Evolutionary conservation across 1,284 basidiomycete species (phyloP), one percentile per base, ranked within the genome.

Genomic region (Rhodotorula mucilaginosa): DNA sequence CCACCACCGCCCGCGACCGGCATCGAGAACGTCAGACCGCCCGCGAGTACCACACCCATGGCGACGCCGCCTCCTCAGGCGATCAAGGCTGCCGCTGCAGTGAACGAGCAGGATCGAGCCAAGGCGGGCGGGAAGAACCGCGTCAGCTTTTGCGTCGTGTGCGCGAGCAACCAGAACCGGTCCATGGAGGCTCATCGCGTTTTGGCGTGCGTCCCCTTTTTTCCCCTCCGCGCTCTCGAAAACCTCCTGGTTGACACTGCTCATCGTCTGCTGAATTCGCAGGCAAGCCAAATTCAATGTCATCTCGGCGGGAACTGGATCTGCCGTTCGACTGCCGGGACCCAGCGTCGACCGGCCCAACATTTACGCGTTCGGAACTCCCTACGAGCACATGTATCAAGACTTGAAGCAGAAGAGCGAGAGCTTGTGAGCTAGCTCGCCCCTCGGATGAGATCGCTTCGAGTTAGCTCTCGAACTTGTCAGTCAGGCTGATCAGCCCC

Each of bases 151-250:
- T 98, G 96, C 80, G 93, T 99, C 16, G 96, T 99, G 44, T 99
- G 96, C 80, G 96, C 96, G 16, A 97, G 93, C 80, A 99, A 99
- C 79, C 81, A 99, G 92, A 99, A 99, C 81, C 90, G 97, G 49
- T 98, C 95, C 2, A 99, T 99, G 97, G 96, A 98, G 81, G 97
- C 93, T 0, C 97, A 99, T 80, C 87, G 89, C 78, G 92, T 97
- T 16, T 83, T 99, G 58, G 84, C 89, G 90, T 95, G 78, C 83
- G 91, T 86, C 47, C 0, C 10, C 3, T 6, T 49, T 16, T 31
- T 10, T 5, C 7, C 62, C 47, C 29, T 52, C 23, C 46, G 3
- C 34, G 12, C 34, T 34, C 34, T 34, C 34, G 26, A 26, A 5
- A 18, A 5, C 0, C 2, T 47, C 58, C 34, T 57, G 29, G 8